phyloP scores from a whole-genome alignment of 2,329 filamentous ascomycete species.

The Clonostachys sp. region DNA sequence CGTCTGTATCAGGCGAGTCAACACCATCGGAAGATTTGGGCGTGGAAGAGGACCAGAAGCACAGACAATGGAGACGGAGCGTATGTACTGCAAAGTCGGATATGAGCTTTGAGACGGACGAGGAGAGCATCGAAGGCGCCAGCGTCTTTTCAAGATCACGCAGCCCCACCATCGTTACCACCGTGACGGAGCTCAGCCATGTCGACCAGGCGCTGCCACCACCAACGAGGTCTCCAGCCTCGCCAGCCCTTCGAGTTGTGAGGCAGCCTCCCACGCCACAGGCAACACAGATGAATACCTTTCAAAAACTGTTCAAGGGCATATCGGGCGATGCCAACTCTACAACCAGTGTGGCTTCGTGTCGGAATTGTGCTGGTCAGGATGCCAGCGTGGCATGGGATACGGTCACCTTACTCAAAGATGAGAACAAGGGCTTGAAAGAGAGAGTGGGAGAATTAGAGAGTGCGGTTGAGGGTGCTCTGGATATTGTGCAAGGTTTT shows the following conservation, averaged over 20 bases:
- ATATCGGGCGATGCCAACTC: slow-evolving; percentile 27
- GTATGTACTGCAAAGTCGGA: slow-evolving; percentile 36
- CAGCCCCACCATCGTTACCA: slow-evolving; percentile 47
- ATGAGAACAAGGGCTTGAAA: slow-evolving; percentile 60
- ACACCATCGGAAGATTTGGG: slow-evolving; percentile 47
- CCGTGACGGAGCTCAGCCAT: slow-evolving; percentile 20
- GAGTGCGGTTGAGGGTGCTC: slow-evolving; percentile 53
- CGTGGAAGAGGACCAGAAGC: slow-evolving; percentile 43
- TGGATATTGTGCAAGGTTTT: slow-evolving; percentile 55
- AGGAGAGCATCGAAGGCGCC: slow-evolving; percentile 41
- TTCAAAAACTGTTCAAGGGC: slow-evolving; percentile 37
- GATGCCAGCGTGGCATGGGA: slow-evolving; percentile 60
- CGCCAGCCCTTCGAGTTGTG: neutral
- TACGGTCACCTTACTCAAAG: slow-evolving; percentile 55
- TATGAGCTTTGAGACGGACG: slow-evolving; percentile 41
- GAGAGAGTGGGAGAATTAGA: slow-evolving; percentile 54
- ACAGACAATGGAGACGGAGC: slow-evolving; percentile 35
- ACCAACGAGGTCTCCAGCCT: slow-evolving; percentile 13
- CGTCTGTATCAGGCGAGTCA: slow-evolving; percentile 28
- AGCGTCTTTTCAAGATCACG: slow-evolving; percentile 59
- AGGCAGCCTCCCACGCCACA: slow-evolving; percentile 29
- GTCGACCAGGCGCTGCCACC: slow-evolving; percentile 9
- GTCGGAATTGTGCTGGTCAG: slow-evolving; percentile 53
- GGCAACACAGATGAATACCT: slow-evolving; percentile 24
- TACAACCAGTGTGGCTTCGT: slow-evolving; percentile 24